Evolutionary conservation across 306 rosid genomes (phyloP).

Genomic region (Glycyrrhiza uralensis): DNA sequence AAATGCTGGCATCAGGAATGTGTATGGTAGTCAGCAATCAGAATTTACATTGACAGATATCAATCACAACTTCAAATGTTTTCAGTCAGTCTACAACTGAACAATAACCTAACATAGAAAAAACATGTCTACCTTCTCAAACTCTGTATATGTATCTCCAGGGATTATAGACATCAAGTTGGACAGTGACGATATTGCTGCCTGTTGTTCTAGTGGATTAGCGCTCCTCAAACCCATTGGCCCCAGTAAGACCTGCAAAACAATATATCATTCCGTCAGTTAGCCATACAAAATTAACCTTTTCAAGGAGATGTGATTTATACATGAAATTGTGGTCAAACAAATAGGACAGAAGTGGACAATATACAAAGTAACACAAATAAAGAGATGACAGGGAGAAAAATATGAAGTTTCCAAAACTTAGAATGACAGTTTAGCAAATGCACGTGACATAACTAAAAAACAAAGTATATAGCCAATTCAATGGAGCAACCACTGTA

Average conservation of each 20-base stretch:
- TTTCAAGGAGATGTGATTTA: background rate
- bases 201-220: constrained; percentile 55
- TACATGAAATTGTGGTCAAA: background rate
- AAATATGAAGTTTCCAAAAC: background rate
- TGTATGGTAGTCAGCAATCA: constrained; percentile 35
- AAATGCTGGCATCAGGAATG: constrained; percentile 62
- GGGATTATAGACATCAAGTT: constrained; percentile 83
- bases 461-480: background rate
- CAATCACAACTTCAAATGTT: constrained; percentile 1
- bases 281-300: constrained; percentile 20
- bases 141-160: constrained; percentile 67
- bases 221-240: constrained; percentile 65
- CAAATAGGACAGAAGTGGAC: background rate
- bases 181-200: constrained; percentile 69
- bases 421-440: background rate
- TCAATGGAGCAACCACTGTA: background rate
- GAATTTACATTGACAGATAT: constrained; percentile 17
- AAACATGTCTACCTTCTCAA: constrained; percentile 62
- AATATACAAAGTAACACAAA: background rate
- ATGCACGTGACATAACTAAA: background rate
- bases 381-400: background rate
- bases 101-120: constrained; percentile 12
- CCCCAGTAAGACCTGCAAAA: constrained; percentile 69
- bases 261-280: constrained; percentile 14
- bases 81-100: background rate